A percentile compares a stretch with the other conserved stretches of the same genome.
Conservation (phyloP, 768 basidiomycete species). For the Mycena latifolia region DNA sequence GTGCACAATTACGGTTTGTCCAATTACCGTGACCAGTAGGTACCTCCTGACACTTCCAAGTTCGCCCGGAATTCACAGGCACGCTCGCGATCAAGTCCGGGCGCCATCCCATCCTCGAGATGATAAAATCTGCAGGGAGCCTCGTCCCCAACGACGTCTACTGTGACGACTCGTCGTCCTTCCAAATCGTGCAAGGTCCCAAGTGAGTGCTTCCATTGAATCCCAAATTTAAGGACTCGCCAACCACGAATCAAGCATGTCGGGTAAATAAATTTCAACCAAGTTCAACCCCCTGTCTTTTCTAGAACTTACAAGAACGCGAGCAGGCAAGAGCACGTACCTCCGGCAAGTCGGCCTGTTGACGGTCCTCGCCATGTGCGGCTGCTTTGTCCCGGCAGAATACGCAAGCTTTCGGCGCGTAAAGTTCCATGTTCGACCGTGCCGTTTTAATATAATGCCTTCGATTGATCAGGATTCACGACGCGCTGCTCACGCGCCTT, state of each 20-base stretch:
- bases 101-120: constrained; percentile 90
- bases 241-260: constrained; percentile 61
- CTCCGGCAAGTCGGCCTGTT: constrained; percentile 89
- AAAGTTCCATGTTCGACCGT: background rate
- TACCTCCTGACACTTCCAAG: constrained; percentile 49
- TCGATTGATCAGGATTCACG: constrained; percentile 71
- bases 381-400: constrained; percentile 93
- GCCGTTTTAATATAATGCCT: background rate
- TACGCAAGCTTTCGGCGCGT: constrained; percentile 88
- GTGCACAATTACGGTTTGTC: constrained; percentile 62
- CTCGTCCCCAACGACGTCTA: constrained; percentile 93
- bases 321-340: constrained; percentile 91
- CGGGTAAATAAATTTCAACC: constrained; percentile 50
- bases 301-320: background rate
- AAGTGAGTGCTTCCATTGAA: constrained; percentile 64
- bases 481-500: constrained; percentile 85
- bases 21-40: background rate
- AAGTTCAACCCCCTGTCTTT: background rate
- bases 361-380: constrained; percentile 88
- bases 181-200: constrained; percentile 94
- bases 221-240: background rate
- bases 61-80: constrained; percentile 92
- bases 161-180: constrained; percentile 84
- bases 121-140: constrained; percentile 71
- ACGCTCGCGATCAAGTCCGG: constrained; percentile 92